A percentile compares a stretch with the other conserved stretches of the same genome.
Conservation (phyloP, 2,329 filamentous ascomycete species). For the Talaromyces sp. region DNA sequence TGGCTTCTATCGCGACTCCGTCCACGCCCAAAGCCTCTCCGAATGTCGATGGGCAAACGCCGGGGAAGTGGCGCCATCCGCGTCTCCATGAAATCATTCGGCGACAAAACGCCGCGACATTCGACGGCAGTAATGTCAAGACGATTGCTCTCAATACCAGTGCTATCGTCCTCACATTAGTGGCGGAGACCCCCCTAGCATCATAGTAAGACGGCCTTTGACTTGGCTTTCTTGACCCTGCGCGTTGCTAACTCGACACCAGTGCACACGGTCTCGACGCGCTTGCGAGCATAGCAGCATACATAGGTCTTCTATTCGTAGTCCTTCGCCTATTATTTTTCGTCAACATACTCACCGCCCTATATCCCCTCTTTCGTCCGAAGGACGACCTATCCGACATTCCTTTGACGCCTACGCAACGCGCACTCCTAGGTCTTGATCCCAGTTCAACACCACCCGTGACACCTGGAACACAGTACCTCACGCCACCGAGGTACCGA, state of each 20-base stretch:
- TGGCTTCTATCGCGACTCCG: constrained; percentile 34
- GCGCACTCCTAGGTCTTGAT: constrained; percentile 74
- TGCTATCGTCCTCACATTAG: constrained; percentile 49
- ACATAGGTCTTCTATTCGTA: constrained; percentile 47
- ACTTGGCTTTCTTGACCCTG: background rate
- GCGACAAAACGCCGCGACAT: constrained; percentile 72
- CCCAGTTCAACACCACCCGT: constrained; percentile 59
- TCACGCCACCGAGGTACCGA: constrained; percentile 82
- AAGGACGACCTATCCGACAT: constrained; percentile 83
- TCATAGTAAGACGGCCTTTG: constrained; percentile 27
- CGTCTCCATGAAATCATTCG: constrained; percentile 79
- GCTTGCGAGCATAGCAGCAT: constrained; percentile 19
- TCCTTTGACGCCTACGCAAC: constrained; percentile 82
- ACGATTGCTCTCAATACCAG: constrained; percentile 64
- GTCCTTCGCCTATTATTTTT: constrained; percentile 59
- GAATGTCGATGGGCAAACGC: constrained; percentile 30
- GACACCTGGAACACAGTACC: constrained; percentile 67
- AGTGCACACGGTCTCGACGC: constrained; percentile 4
- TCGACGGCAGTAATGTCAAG: constrained; percentile 71
- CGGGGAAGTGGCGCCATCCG: constrained; percentile 88
- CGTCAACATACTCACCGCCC: constrained; percentile 66
- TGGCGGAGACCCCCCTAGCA: constrained; percentile 37
- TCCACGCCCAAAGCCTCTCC: constrained; percentile 35
- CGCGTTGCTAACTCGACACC: constrained; percentile 4
- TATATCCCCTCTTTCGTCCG: constrained; percentile 66